Conservation (phyloP, 306 rosid genomes). For the Gleditsia sinensis region DNA sequence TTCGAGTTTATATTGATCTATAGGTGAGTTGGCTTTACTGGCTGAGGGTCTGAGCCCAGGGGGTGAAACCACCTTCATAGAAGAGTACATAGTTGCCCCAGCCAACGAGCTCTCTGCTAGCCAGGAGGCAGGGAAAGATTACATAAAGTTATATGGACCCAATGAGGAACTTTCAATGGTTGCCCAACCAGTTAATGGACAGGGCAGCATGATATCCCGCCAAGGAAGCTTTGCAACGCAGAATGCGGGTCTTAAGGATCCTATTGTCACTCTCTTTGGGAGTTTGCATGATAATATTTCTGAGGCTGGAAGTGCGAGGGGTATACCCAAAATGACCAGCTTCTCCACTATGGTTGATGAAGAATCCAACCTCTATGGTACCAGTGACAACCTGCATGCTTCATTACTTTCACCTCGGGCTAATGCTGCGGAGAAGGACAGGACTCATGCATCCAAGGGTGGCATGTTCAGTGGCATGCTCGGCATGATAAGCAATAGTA, state of each 20-base stretch:
- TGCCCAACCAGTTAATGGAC: constrained; percentile 80
- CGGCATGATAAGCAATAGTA: constrained; percentile 24
- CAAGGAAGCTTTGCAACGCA: constrained; percentile 75
- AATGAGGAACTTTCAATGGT: constrained; percentile 84
- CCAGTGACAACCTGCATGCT: constrained; percentile 59
- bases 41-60: constrained; percentile 97
- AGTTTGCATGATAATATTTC: constrained; percentile 82
- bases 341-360: constrained; percentile 68
- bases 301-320: constrained; percentile 64
- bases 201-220: constrained; percentile 73
- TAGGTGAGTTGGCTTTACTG: constrained; percentile 93
- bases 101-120: constrained; percentile 58
- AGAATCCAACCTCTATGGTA: constrained; percentile 63
- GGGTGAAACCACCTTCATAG: constrained; percentile 74
- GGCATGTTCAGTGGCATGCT: constrained; percentile 32
- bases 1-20: constrained; percentile 33
- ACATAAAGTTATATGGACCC: constrained; percentile 77
- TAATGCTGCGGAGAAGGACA: constrained; percentile 42
- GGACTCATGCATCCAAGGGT: constrained; percentile 34
- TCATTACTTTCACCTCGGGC: constrained; percentile 66
- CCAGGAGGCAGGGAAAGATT: constrained; percentile 67
- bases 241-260: constrained; percentile 64
- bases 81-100: constrained; percentile 94
- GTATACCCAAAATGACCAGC: constrained; percentile 68
- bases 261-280: constrained; percentile 85